These are phyloP conservation scores for Penicillium griseofulvum DNA, from an alignment of 2,329 filamentous ascomycete species.

Conservation along the genomic window DNA sequence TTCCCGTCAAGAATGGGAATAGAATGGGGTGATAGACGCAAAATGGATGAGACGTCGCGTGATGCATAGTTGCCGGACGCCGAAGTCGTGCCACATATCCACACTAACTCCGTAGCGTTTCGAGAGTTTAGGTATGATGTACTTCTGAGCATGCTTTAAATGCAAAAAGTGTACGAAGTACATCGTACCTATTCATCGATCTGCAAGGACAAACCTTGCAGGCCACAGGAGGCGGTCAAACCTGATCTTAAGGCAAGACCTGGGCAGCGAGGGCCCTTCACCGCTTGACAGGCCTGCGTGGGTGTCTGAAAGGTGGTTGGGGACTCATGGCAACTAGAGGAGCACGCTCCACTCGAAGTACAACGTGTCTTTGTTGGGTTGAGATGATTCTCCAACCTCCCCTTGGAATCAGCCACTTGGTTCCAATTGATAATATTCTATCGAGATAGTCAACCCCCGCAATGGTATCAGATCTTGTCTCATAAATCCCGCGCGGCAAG, in stretches of 20 bases:
- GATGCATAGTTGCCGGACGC: constrained; percentile 10
- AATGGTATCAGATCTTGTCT: constrained; percentile 10
- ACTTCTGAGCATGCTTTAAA: constrained; percentile 10
- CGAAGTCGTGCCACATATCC: constrained; percentile 11
- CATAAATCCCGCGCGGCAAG: constrained; percentile 20
- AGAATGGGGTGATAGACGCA: not conserved
- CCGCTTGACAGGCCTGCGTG: constrained; percentile 25
- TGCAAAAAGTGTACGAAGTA: not conserved
- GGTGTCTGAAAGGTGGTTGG: constrained; percentile 18
- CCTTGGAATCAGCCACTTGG: not conserved
- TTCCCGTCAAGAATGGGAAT: not conserved
- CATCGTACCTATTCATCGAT: constrained; percentile 7
- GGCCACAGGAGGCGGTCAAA: constrained; percentile 31
- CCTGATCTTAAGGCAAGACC: constrained; percentile 15
- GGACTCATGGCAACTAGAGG: constrained; percentile 5
- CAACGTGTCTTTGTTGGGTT: constrained; percentile 6
- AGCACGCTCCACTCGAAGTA: constrained; percentile 8
- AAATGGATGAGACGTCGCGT: constrained; percentile 5
- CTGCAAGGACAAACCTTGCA: constrained; percentile 31
- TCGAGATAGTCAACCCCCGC: not conserved
- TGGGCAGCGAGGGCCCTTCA: constrained; percentile 17
- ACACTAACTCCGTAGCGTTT: not conserved
- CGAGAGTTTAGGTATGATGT: not conserved
- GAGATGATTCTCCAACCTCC: not conserved
- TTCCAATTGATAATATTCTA: constrained; percentile 1